Evolutionary conservation across 2,329 filamentous ascomycete genomes (phyloP), one percentile per base, ranked within the genome.

Genomic region (Epichloe aotearoae): DNA sequence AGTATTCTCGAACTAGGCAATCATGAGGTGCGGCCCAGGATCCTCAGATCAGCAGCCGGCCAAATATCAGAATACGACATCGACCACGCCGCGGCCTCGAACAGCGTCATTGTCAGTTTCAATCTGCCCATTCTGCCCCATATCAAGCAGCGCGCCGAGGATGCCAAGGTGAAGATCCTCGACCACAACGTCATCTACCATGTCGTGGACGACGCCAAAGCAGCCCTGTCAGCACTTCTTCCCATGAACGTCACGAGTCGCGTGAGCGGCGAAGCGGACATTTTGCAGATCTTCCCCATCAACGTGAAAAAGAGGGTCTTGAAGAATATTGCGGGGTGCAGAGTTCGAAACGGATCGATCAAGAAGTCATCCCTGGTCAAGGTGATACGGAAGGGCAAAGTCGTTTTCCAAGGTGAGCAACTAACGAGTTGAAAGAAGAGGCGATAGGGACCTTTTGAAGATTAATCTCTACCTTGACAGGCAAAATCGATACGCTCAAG

Each of bases 151-250:
- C 69, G 84, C 57, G 91, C 93, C 2, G 80, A 86, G 54, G 70
- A 77, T 8, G 75, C 80, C 46, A 82, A 82, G 19, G 89, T 98
- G 50, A 73, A 73, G 52, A 85, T 98, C 49, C 69, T 97, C 47
- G 83, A 95, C 57, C 84, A 93, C 64, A 94, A 84, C 57, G 82
- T 94, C 64, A 94, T 94, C 64, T 93, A 94, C 66, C 80, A 84
- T 53, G 73, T 91, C 3, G 73, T 83, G 2, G 87, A 93, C 62
- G 83, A 86, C 49, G 80, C 88, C 47, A 83, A 79, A 64, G 75
- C 70, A 1, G 74, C 78, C 45, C 67, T 98, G 52, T 83, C 82
- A 46, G 80, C 83, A 55, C 75, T 83, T 54, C 73, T 98, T 17
- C 70, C 84, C 6, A 82, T 84, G 7, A 71, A 74, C 1, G 67